Evolutionary conservation across 2,329 filamentous ascomycete species (phyloP), one percentile per base, ranked within the genome.

Genomic region (Colletotrichum agaves): DNA sequence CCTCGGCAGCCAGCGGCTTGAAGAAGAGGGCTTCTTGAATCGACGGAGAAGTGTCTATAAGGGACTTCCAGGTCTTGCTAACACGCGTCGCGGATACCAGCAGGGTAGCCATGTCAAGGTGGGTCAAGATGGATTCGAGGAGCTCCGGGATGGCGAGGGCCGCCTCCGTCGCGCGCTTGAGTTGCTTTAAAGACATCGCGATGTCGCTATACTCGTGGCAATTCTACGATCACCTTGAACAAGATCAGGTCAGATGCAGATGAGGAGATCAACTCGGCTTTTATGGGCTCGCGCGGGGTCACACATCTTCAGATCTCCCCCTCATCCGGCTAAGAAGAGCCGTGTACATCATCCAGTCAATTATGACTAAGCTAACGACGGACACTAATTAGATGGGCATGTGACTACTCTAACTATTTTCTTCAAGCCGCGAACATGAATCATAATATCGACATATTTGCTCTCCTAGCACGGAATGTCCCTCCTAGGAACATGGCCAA

Each of bases 101-200:
- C 3, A 76, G 71, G 4, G 73, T 74, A 12, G 66, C 64, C 67
- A 74, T 72, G 65, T 76, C 74, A 5, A 74, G 61, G 8, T 72
- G 68, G 13, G 71, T 39, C 19, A 77, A 58, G 33, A 76, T 73
- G 35, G 70, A 69, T 49, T 77, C 75, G 27, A 75, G 63, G 4
- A 77, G 61, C 65, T 77, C 75, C 6, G 73, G 70, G 39, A 70
- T 58, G 56, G 57, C 58, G 19, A 74, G 57, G 3, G 46, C 63
- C 11, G 23, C 33, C 27, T 67, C 52, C 63, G 47, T 57, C 17
- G 49, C 57, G 5, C 39, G 33, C 19, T 19, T 19, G 5, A 33
- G 5, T 6, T 47, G 52, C n/a, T 7, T 21, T 55, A 33, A 23
- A 2, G 47, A 41, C 65, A 68, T 67, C 15, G 21, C 41, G n/a